A percentile compares a stretch with the other conserved stretches of the same genome.
Conservation (phyloP, 1,284 basidiomycete genomes). For the Sanghuangporus baumii region DNA sequence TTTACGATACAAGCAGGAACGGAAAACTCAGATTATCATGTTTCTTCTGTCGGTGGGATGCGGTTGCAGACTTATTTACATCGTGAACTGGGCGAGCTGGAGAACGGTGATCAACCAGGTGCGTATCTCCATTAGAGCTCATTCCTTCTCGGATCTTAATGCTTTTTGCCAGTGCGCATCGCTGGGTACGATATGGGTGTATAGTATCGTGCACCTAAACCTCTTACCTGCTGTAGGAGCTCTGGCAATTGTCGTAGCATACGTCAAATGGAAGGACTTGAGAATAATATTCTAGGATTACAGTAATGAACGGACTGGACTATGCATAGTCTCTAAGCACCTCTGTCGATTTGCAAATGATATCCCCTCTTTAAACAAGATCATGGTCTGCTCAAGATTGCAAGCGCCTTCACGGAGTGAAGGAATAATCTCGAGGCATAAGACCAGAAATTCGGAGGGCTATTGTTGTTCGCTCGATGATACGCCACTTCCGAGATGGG, state of each 20-base stretch:
- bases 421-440: neutral
- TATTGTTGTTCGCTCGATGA: slow-evolving; percentile 59
- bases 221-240: slow-evolving; percentile 55
- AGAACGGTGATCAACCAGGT: slow-evolving; percentile 68
- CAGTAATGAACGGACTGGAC: neutral
- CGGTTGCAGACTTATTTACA: slow-evolving; percentile 62
- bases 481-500: slow-evolving; percentile 67
- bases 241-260: slow-evolving; percentile 46
- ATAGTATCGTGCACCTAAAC: slow-evolving; percentile 60
- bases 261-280: slow-evolving; percentile 56
- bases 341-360: neutral
- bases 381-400: neutral
- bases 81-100: slow-evolving; percentile 65
- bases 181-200: slow-evolving; percentile 70
- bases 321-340: neutral
- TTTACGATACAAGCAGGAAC: slow-evolving; percentile 52
- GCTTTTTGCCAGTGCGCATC: slow-evolving; percentile 52
- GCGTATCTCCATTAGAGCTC: slow-evolving; percentile 19
- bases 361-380: neutral
- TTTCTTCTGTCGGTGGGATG: slow-evolving; percentile 51
- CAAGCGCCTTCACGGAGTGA: neutral
- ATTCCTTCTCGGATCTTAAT: slow-evolving; percentile 5
- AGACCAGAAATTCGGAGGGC: neutral
- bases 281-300: slow-evolving; percentile 34
- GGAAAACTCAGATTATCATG: slow-evolving; percentile 46